A percentile compares a stretch with the other conserved stretches of the same genome.
These are phyloP conservation scores for Zymoseptoria ardabiliae DNA, from an alignment of 2,329 filamentous ascomycete species.

Conservation along the genomic window DNA sequence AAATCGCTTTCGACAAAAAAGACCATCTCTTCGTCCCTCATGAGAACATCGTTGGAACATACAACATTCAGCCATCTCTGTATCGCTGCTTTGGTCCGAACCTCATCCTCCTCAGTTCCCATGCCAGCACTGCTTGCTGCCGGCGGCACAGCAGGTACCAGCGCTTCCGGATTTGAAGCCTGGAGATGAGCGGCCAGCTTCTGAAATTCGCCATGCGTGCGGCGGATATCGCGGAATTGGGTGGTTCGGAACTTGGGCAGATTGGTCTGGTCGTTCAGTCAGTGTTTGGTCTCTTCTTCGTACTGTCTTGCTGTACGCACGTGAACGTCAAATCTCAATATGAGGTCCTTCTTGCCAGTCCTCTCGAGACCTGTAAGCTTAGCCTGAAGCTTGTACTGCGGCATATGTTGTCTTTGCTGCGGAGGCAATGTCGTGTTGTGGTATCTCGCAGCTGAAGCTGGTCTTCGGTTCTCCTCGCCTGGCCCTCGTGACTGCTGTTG, in stretches of 20 bases:
- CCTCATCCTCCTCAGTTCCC: conserved; percentile 92
- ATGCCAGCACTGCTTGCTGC: conserved; percentile 88
- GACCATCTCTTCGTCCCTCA: conserved; percentile 93
- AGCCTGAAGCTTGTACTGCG: conserved; percentile 66
- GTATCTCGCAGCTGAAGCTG: conserved; percentile 23
- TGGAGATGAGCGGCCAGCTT: conserved; percentile 96
- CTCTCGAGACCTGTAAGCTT: conserved; percentile 93
- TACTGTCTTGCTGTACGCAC: conserved; percentile 48
- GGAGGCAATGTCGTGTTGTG: conserved; percentile 29
- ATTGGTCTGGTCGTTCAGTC: conserved; percentile 64
- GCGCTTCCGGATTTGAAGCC: conserved; percentile 91
- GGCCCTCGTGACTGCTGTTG: conserved; percentile 15
- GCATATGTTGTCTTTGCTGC: conserved; percentile 27
- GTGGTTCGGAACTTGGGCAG: conserved; percentile 97
- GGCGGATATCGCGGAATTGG: conserved; percentile 93
- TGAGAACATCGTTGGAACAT: conserved; percentile 83
- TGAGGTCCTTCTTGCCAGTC: conserved; percentile 90
- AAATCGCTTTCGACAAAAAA: conserved; percentile 99
- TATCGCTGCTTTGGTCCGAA: conserved; percentile 76
- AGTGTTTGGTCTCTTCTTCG: conserved; percentile 7
- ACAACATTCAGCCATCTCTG: conserved; percentile 95
- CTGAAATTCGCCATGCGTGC: conserved; percentile 88
- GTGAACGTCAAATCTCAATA: conserved; percentile 91
- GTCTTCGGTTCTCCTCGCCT: conserved; percentile 24
- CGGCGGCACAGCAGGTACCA: conserved; percentile 92